Evolutionary conservation across 495 filamentous ascomycete genomes (phyloP), one percentile per base, ranked within the genome.

Genomic region (Neurospora africana): DNA sequence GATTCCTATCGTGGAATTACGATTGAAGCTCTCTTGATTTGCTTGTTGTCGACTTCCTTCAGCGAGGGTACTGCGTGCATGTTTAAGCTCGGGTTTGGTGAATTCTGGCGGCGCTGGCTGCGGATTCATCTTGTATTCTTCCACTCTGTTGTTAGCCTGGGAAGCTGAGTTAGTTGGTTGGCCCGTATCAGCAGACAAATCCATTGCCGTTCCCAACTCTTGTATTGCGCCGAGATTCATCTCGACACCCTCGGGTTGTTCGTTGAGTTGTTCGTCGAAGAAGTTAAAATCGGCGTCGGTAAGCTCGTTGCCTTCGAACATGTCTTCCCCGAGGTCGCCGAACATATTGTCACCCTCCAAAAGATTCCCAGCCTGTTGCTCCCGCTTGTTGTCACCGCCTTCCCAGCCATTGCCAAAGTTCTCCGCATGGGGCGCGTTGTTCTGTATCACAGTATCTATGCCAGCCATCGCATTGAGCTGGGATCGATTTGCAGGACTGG

Each of bases 201-300:
- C 72, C 65, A 70, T 35, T 2, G 70, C 13, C 15, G 75, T 15
- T 8, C 41, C 75, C 21, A 75, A 67, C 5, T 75, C 78, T 6
- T 72, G 40, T 3, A 76, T 47, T 40, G 41, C 44, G n/a, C 79
- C 61, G 1, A 83, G 65, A 37, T 81, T 80, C 7, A 83, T 68
- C 37, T 81, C 84, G 6, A 76, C 74, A n/a, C 78, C 80, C 4
- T 72, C 77, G 4, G 83, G 81, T 17, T 83, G 77, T 35, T 85
- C 81, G 47, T 97, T 93, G 72, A 97, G 82, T 21, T 83, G 77
- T 37, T 85, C 81, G 43, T 97, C 93, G 72, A 97, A 97, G 77
- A 96, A 97, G 80, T 88, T 95, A 80, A 97, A 97, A 78, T 97
- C 94, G 4, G 89, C 90, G 72, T 97, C 94, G 2, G 92, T 94